phyloP scores from a whole-genome alignment of 2,329 filamentous ascomycete species.

The Ceratocystis papillata region DNA sequence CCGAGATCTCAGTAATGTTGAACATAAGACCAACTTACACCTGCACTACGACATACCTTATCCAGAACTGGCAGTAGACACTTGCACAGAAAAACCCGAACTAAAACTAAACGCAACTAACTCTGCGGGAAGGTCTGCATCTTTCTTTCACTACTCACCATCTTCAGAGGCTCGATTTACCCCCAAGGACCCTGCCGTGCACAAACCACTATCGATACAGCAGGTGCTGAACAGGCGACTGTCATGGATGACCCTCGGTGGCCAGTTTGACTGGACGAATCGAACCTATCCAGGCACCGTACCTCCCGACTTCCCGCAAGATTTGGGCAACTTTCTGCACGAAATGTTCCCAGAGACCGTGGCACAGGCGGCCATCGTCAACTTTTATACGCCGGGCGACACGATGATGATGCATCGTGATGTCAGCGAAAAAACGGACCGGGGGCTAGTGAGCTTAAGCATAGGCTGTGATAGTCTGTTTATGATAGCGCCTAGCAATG shows the following conservation, averaged over 20 bases:
- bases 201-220: conserved; percentile 59
- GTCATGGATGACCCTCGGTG: conserved; percentile 88
- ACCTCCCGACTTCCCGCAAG: conserved; percentile 62
- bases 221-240: conserved; percentile 69
- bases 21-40: conserved; percentile 83
- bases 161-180: conserved; percentile 44
- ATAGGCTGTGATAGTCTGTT: conserved; percentile 87
- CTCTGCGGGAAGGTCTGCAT: conserved; percentile 29
- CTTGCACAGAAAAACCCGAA: conserved; percentile 23
- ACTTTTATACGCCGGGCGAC: conserved; percentile 83
- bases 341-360: conserved; percentile 63
- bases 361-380: conserved; percentile 85
- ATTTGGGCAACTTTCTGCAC: conserved; percentile 58
- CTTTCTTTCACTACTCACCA: conserved; percentile 46
- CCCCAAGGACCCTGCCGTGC: conserved; percentile 62
- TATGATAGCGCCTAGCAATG: conserved; percentile 58
- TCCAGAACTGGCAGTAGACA: conserved; percentile 27
- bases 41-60: conserved; percentile 66
- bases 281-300: conserved; percentile 63
- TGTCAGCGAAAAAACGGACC: conserved; percentile 73
- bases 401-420: conserved; percentile 89
- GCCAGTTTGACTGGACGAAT: conserved; percentile 91
- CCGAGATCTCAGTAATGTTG: conserved; percentile 58
- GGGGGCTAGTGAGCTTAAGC: conserved; percentile 72
- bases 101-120: conserved; percentile 27